Evolutionary conservation across 345 rosid species (phyloP).

Genomic region (Arabidopsis thaliana): TAIR10.1 NC_003074.8:16195001-16195500

Average conservation of each 20-base stretch:
- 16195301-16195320: background rate
- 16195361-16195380: conserved; percentile 87
- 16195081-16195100: conserved; percentile 79
- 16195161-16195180: background rate
- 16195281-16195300: background rate
- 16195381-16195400: conserved; percentile 90
- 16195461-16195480: background rate
- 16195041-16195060: conserved; percentile 68
- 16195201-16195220: background rate
- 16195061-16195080: conserved; percentile 96
- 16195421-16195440: conserved; percentile 2
- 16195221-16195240: background rate
- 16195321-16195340: background rate
- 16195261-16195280: background rate
- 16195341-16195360: conserved; percentile 49
- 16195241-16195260: background rate
- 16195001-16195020: background rate
- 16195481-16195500: background rate
- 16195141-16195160: conserved; percentile 15
- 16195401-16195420: conserved; percentile 56
- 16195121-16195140: conserved; percentile 97
- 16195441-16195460: background rate
- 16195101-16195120: conserved; percentile 95
- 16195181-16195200: background rate
- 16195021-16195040: background rate